Evolutionary conservation across 2,329 filamentous ascomycete species (phyloP), one percentile per base, ranked within the genome.

Genomic region (Exutisphaerella laricina): DNA sequence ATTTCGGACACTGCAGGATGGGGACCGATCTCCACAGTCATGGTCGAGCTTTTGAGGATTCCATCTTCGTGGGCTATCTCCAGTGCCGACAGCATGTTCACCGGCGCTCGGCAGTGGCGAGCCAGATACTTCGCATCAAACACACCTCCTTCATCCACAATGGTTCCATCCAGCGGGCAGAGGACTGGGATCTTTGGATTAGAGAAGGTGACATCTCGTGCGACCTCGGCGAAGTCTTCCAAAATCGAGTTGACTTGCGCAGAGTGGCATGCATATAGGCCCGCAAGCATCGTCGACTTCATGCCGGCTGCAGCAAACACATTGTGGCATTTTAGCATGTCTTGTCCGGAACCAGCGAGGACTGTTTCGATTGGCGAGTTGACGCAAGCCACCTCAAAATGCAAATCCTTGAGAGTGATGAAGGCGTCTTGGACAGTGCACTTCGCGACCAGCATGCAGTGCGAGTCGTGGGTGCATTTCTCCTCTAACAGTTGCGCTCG

Each of bases 1-100:
- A 53, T 50, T 1, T 29, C 17, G 5, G 25, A 32, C 2, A 49
- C 23, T 20, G 72, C 61, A 0, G 72, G 67, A 43, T 73, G 68
- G 2, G 71, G 70, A 4, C 72, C 72, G 41, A 75, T 60, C 42
- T 71, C 68, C 22, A 71, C 49, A n/a, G n/a, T n/a, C 56, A 58
- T 66, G 18, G 66, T 45, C 1, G 62, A 67, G 29, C 54, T 60
- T 34, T 68, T 54, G n/a, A n/a, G n/a, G 6, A 62, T 60, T 22
- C 45, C 45, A 9, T 46, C 41, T 12, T 45, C 31, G n/a, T 53
- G 45, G 3, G 54, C 57, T 9, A 14, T 25, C 12, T 40, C 21
- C 4, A 63, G 43, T 2, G 51, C 58, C 9, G 28, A 26, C 3
- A 48, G 13, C 9, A 66, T 56, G 35, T 63, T 66, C 31, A 75